Conservation (phyloP, 192 early-diverging fungal species). For the Thoreauomyces humboldtii region DNA sequence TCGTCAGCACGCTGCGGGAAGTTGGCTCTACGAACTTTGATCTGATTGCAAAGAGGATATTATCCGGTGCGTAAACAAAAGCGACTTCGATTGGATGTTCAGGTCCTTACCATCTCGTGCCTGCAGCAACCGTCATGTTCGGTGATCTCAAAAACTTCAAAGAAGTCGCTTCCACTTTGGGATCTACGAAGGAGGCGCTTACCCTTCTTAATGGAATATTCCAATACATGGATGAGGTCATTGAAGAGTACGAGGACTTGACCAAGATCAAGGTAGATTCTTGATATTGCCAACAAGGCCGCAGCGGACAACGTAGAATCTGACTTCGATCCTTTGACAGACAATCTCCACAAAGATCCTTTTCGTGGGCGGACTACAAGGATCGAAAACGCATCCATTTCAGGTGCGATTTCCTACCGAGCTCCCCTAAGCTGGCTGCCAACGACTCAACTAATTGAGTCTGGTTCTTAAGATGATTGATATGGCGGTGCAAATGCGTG, state of each 20-base stretch:
- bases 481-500: constrained; percentile 34
- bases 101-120: neutral
- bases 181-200: constrained; percentile 37
- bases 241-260: constrained; percentile 26
- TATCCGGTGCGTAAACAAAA: neutral
- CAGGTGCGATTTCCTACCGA: too few species aligned
- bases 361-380: constrained; percentile 43
- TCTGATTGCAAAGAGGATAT: constrained; percentile 43
- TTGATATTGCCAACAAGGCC: too few species aligned
- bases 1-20: constrained; percentile 45
- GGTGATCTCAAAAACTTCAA: constrained; percentile 51
- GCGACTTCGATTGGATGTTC: neutral
- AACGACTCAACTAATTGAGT: too few species aligned
- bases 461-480: constrained; percentile 47
- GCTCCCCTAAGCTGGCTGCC: too few species aligned
- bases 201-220: constrained; percentile 45
- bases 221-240: constrained; percentile 42
- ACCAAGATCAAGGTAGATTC: constrained; percentile 50
- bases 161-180: constrained; percentile 33
- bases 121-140: constrained; percentile 50
- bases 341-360: constrained; percentile 50
- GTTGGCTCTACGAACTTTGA: constrained; percentile 41
- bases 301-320: too few species aligned
- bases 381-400: constrained; percentile 18
- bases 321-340: constrained; percentile 26